Percentiles rank a stretch among this genome's conserved stretches.
phyloP scores from a whole-genome alignment of 306 rosid species.

The Cicer chorassanicum region DNA sequence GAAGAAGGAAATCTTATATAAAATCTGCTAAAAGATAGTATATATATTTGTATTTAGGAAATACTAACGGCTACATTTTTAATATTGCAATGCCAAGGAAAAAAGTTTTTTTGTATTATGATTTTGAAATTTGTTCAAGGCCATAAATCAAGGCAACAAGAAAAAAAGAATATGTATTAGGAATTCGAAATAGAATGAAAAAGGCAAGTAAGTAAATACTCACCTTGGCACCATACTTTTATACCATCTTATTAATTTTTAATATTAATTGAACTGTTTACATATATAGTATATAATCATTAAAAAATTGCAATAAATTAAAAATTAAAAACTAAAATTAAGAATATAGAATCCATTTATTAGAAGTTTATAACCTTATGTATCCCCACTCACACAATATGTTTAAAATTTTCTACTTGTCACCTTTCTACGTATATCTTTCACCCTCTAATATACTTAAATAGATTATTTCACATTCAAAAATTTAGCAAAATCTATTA shows the following conservation, averaged over 20 bases:
- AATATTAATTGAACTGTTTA: neutral
- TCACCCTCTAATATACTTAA: no score
- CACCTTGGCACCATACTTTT: neutral
- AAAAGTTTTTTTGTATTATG: neutral
- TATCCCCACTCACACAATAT: no score
- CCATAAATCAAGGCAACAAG: neutral
- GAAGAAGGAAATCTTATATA: conserved; percentile 37
- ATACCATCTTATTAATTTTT: neutral
- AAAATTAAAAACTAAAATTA: no score
- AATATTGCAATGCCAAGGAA: neutral
- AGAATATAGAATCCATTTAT: no score
- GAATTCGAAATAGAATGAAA: neutral
- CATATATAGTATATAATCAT: neutral
- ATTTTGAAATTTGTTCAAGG: neutral
- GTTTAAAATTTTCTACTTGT: no score
- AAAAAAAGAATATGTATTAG: neutral
- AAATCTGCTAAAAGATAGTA: neutral
- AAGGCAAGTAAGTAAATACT: conserved; percentile 4
- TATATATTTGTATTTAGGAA: neutral
- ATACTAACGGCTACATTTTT: neutral
- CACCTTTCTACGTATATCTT: no score
- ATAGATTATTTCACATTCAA: no score
- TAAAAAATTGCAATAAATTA: no score
- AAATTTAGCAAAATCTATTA: no score
- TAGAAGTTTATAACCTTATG: no score